These are phyloP conservation scores for Mucor plumbeus DNA, from an alignment of 371 early-diverging fungal species.

Conservation along the genomic window DNA sequence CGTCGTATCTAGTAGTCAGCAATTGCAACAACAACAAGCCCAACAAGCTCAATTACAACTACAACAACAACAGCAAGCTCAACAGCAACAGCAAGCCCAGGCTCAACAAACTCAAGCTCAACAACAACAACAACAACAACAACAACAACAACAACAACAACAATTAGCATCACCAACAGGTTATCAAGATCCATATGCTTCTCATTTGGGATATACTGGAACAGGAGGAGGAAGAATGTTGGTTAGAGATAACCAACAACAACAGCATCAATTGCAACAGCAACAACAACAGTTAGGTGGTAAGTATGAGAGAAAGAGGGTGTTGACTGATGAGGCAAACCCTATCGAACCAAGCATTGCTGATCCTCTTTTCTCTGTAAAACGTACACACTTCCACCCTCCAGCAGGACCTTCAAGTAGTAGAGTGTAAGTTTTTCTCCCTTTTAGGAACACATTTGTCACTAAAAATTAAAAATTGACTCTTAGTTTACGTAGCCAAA, in stretches of 20 bases:
- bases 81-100: conserved; percentile 14
- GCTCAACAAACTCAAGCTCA: conserved; percentile 8
- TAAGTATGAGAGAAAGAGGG: conserved; percentile 42
- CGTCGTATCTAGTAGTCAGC: conserved; percentile 14
- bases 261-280: conserved; percentile 12
- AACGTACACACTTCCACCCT: conserved; percentile 34
- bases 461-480: conserved; percentile 4
- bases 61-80: conserved; percentile 16
- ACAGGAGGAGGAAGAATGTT: conserved; percentile 46
- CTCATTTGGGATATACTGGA: conserved; percentile 36
- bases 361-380: conserved; percentile 39
- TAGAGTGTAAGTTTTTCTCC: conserved; percentile 36
- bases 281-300: conserved; percentile 31
- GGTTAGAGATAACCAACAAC: conserved; percentile 35
- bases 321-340: conserved; percentile 26
- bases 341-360: conserved; percentile 37
- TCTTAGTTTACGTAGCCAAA: conserved; percentile 45
- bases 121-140: conserved; percentile 13
- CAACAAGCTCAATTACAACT: conserved; percentile 13
- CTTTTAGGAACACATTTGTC: neutral
- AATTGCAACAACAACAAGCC: conserved; percentile 22
- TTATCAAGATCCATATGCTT: conserved; percentile 33
- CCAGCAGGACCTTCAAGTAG: conserved; percentile 27
- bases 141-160: conserved; percentile 13
- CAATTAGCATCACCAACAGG: conserved; percentile 13